Percentiles rank a stretch among this genome's conserved stretches.
Evolutionary conservation across 176 grass and related monocot species (phyloP).

Genomic region (Oryza australiensis): DNA sequence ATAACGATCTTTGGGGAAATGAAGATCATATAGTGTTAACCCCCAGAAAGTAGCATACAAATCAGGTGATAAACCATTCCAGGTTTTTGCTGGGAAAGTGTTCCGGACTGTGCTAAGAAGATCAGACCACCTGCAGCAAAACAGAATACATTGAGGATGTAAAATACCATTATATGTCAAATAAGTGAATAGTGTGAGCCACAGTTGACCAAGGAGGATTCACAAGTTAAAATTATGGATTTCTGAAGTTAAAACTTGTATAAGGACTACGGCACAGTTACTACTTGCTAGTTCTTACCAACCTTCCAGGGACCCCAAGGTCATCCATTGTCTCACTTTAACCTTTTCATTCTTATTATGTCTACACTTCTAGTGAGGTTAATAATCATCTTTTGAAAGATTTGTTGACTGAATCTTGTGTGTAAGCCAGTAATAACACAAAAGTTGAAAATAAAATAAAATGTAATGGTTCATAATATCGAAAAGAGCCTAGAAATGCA

Average conservation of each 20-base stretch:
- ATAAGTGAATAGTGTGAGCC: background rate
- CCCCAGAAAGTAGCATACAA: slow-evolving; percentile 97
- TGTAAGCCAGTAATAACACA: background rate
- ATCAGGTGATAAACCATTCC: slow-evolving; percentile 92
- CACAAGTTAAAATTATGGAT: background rate
- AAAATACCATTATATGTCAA: slow-evolving; percentile 25
- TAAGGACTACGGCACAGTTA: background rate
- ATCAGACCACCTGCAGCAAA: slow-evolving; percentile 75
- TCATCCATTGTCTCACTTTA: background rate
- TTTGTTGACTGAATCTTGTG: background rate
- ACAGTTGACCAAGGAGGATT: background rate
- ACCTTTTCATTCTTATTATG: background rate
- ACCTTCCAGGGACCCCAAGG: slow-evolving; percentile 7
- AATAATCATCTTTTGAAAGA: background rate
- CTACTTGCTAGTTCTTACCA: slow-evolving; percentile 10
- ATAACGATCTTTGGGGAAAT: slow-evolving; percentile 88
- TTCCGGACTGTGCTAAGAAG: slow-evolving; percentile 70
- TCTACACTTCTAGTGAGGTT: background rate
- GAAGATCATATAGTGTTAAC: slow-evolving; percentile 92
- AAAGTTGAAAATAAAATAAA: slow-evolving; percentile 14
- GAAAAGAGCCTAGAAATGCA: background rate
- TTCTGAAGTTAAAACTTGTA: slow-evolving; percentile 2
- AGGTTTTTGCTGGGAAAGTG: slow-evolving; percentile 84
- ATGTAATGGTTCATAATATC: background rate
- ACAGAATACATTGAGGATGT: slow-evolving; percentile 26